Conservation (phyloP, 1,284 basidiomycete species). For the Apiotrichum montevideense region DNA sequence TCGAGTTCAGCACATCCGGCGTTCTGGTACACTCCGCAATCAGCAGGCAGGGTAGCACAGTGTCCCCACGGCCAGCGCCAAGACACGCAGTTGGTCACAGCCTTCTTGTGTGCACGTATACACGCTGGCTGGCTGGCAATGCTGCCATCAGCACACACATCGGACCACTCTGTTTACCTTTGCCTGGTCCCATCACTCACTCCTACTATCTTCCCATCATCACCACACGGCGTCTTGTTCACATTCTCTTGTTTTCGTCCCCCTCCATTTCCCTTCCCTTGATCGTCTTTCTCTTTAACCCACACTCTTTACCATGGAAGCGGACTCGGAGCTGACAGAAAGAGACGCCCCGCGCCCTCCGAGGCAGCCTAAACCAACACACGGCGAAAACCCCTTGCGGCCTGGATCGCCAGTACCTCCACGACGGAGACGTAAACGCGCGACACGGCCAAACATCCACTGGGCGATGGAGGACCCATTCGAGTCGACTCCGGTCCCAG, state of each 20-base stretch:
- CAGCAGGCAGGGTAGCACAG: no score
- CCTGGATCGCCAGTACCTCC: neutral
- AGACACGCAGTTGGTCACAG: no score
- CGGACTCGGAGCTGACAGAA: neutral
- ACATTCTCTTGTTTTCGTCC: neutral
- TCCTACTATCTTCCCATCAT: no score
- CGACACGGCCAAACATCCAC: neutral
- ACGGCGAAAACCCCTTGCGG: neutral
- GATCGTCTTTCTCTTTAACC: neutral
- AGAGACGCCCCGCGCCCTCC: neutral
- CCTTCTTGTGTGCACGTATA: no score
- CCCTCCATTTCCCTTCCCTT: neutral
- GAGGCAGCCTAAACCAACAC: neutral
- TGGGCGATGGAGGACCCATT: conserved; percentile 35
- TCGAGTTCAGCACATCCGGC: no score
- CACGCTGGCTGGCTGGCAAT: no score
- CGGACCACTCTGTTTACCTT: no score
- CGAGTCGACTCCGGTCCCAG: conserved; percentile 11
- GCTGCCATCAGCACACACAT: no score
- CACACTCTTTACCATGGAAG: neutral
- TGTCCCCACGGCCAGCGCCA: no score
- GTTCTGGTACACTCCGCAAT: no score
- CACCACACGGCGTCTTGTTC: no score
- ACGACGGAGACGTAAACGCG: neutral
- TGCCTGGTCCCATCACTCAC: no score